phyloP scores from a whole-genome alignment of 106 monocot species.

The Allium cepa region DNA sequence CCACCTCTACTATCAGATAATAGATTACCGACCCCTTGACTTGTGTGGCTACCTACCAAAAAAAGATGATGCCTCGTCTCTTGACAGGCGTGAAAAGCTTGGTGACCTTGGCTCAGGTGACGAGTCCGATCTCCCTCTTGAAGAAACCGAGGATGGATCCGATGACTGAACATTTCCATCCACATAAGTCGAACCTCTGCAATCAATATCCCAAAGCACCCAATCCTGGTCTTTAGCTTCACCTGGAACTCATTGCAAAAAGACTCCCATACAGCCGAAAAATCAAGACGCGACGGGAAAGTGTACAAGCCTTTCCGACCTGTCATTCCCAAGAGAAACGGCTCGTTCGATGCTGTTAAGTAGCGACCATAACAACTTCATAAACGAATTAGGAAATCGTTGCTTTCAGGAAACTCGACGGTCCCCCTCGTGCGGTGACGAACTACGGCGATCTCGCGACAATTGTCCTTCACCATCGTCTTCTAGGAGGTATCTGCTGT shows the following conservation, averaged over 20 bases:
- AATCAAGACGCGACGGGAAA: conserved; percentile 48
- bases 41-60: too few relatives aligned
- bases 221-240: conserved; percentile 4
- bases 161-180: background rate
- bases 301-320: conserved; percentile 75
- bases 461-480: conserved; percentile 52
- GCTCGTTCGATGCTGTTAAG: conserved; percentile 80
- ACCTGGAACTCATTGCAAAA: conserved; percentile 47
- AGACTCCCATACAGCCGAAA: conserved; percentile 93
- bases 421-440: conserved; percentile 4
- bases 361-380: conserved; percentile 50
- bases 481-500: conserved; percentile 54
- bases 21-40: too few relatives aligned
- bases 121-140: too few relatives aligned
- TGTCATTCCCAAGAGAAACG: conserved; percentile 72
- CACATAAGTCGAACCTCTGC: background rate
- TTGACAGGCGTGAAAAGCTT: too few relatives aligned
- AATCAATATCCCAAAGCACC: conserved; percentile 12
- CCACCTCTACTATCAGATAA: too few relatives aligned
- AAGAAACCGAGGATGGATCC: too few relatives aligned
- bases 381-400: conserved; percentile 32
- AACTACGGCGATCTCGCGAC: conserved; percentile 32
- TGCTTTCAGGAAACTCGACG: background rate
- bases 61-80: too few relatives aligned
- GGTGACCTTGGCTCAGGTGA: too few relatives aligned